Base-by-base conservation (phyloP, 441 rosid genomes). In the Metrosideros polymorpha region DNA sequence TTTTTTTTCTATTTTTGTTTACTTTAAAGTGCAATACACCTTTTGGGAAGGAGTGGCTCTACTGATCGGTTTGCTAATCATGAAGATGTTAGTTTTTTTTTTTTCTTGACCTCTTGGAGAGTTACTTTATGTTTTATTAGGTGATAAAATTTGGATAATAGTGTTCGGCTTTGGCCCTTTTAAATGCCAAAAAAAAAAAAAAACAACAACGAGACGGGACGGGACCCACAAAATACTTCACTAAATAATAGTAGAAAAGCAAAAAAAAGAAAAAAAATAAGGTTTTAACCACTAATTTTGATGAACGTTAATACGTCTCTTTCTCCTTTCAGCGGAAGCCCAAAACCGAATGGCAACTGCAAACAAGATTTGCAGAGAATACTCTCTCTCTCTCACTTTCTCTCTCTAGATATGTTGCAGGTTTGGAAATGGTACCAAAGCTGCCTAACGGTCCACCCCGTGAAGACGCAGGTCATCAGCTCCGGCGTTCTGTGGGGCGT, bases 381-480 rank as follows among this genome's bases (percentile, higher is more conserved):
- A 27, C 57, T 53, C 56, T 22, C 25, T 19, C 17, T 13, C 45
- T 3, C 42, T 42, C 79, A 35, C 29, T 30, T 6, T 32, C 43
- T 63, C 24, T 61, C 77, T 66, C 45, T 18, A 66, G 45, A 86
- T 53, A 94, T 95, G 99, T 85, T 90, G 87, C 93, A 93, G 92
- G 90, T 93, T 53, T 97, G 99, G 99, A 94, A 90, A 91, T 96
- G 97, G 97, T 96, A 97, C 91, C 97, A 96, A 89, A 91, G 89
- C 85, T 95, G 98, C 89, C 86, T 97, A 43, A 79, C 94, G 47
- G 86, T 91, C 84, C 94, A 95, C 86, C 98, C 99, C 3, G 87
- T 97, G 83, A 95, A 96, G 93, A 96, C 98, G 79, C 99, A 97
- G 89, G 92, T 95, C 82, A 88, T 97, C 82, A 95, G 98, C 91